Evolutionary conservation across 2,329 filamentous ascomycete species (phyloP).

Genomic region (Aureobasidium melanogenum): DNA sequence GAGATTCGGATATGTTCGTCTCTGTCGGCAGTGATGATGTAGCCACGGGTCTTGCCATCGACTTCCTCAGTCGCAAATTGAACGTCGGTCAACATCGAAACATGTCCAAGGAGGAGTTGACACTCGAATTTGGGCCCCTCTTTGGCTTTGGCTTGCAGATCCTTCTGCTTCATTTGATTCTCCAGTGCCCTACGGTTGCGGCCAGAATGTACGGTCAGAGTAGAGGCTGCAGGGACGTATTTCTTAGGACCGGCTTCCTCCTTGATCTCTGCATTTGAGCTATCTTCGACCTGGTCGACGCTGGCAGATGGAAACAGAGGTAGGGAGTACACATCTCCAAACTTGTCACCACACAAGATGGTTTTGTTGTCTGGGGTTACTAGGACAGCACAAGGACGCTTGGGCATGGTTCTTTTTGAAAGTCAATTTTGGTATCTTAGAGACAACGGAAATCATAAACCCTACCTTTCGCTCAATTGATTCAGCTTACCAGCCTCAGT

Average conservation of each 20-base stretch:
- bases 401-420: constrained; percentile 64
- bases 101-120: constrained; percentile 77
- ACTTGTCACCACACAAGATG: constrained; percentile 85
- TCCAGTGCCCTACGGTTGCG: constrained; percentile 51
- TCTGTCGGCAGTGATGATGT: constrained; percentile 59
- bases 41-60: constrained; percentile 40
- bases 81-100: constrained; percentile 84
- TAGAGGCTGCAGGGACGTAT: constrained; percentile 46
- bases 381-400: constrained; percentile 70
- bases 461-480: constrained; percentile 64
- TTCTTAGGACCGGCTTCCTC: constrained; percentile 22
- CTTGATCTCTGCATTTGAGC: constrained; percentile 18
- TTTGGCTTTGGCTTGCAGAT: constrained; percentile 34
- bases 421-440: not conserved
- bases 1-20: constrained; percentile 86
- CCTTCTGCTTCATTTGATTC: constrained; percentile 43
- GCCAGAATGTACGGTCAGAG: constrained; percentile 53
- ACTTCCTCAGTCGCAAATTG: constrained; percentile 42
- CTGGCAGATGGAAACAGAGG: constrained; percentile 50
- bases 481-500: constrained; percentile 51
- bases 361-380: constrained; percentile 61
- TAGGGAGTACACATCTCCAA: constrained; percentile 88
- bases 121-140: constrained; percentile 56
- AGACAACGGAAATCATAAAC: not conserved
- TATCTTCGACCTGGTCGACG: constrained; percentile 20